A percentile compares a stretch with the other conserved stretches of the same genome.
phyloP scores from a whole-genome alignment of 1,139 yeast genomes.

The Blastobotrys arbuscula region DNA sequence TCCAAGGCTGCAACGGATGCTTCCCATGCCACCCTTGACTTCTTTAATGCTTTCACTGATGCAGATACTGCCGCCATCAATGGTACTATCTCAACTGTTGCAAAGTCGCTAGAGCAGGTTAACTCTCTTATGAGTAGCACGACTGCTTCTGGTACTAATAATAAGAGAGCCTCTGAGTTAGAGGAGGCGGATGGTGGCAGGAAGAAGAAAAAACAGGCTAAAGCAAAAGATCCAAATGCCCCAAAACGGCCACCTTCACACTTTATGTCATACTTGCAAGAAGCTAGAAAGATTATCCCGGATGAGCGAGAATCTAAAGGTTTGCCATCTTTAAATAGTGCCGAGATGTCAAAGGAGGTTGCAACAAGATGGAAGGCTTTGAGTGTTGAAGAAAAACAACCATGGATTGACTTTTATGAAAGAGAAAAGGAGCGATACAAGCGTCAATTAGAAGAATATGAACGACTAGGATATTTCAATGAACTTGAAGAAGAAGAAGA shows the following conservation, averaged over 20 bases:
- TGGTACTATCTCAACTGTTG: constrained; percentile 25
- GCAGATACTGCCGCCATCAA: constrained; percentile 20
- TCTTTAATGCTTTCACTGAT: constrained; percentile 46
- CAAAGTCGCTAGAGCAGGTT: constrained; percentile 16
- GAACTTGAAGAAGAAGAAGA: neutral
- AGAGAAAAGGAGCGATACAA: constrained; percentile 61
- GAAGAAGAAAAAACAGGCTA: constrained; percentile 41
- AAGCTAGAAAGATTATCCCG: constrained; percentile 39
- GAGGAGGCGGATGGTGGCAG: neutral
- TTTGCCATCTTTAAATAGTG: constrained; percentile 58
- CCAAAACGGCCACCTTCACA: constrained; percentile 65
- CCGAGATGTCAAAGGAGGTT: constrained; percentile 72
- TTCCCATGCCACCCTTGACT: constrained; percentile 69
- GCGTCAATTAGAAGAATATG: constrained; percentile 57
- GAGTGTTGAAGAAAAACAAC: constrained; percentile 58
- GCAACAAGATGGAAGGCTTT: constrained; percentile 73
- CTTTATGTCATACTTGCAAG: constrained; percentile 66
- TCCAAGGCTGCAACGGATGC: constrained; percentile 79
- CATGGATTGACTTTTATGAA: constrained; percentile 72
- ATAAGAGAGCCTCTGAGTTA: neutral
- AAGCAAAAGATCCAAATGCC: constrained; percentile 44
- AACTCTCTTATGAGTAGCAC: constrained; percentile 5
- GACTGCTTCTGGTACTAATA: constrained; percentile 1
- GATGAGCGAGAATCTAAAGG: constrained; percentile 59
- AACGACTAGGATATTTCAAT: constrained; percentile 24